These are phyloP conservation scores for Apiospora pterosperma DNA, from an alignment of 2,329 filamentous ascomycete genomes.

Conservation along the genomic window DNA sequence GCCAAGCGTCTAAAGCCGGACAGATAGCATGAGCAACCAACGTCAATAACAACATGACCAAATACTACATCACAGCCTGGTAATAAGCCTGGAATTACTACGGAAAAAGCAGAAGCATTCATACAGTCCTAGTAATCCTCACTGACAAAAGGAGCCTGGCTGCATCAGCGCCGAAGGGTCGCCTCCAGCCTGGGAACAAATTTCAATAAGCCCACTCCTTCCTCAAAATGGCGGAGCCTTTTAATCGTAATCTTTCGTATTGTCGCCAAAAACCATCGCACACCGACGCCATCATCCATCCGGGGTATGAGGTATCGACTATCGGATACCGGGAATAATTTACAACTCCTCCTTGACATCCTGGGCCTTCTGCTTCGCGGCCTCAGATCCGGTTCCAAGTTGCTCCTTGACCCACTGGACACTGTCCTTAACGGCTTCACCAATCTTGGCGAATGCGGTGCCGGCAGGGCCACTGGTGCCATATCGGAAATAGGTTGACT, in stretches of 20 bases:
- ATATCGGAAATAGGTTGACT: conserved; percentile 74
- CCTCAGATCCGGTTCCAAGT: conserved; percentile 44
- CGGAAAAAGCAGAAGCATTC: background rate
- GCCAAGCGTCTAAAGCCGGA: too few relatives aligned
- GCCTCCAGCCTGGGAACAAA: background rate
- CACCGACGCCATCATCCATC: background rate
- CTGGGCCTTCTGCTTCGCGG: conserved; percentile 30
- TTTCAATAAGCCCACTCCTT: background rate
- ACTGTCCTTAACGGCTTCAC: conserved; percentile 42
- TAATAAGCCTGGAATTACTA: background rate
- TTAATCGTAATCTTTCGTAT: background rate
- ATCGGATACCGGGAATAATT: conserved; percentile 13
- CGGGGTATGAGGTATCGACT: background rate
- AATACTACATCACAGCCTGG: background rate
- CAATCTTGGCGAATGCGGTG: conserved; percentile 64
- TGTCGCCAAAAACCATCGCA: background rate
- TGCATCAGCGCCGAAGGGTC: background rate
- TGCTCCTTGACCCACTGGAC: conserved; percentile 52
- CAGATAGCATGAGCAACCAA: background rate
- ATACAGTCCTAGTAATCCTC: background rate
- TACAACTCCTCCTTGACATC: conserved; percentile 48
- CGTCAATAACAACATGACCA: background rate
- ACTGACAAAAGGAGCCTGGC: background rate
- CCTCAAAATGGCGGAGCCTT: background rate
- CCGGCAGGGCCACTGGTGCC: conserved; percentile 64